Conservation (phyloP, 768 basidiomycete genomes). For the Mycena metata region DNA sequence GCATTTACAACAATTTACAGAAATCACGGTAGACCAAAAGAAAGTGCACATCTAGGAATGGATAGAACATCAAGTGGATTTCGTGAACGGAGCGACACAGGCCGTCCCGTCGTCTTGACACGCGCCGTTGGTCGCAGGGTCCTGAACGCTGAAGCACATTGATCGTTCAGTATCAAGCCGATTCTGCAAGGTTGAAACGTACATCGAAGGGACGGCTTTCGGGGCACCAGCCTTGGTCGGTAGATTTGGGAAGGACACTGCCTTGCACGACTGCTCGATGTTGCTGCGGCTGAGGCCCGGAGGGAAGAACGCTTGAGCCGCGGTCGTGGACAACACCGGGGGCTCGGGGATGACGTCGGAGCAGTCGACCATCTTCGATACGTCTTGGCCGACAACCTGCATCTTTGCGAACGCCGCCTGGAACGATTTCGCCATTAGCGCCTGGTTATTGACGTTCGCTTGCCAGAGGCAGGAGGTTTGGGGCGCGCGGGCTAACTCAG, state of each 20-base stretch:
- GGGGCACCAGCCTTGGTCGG: neutral
- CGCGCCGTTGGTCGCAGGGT: slow-evolving; percentile 9
- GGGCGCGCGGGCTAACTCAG: slow-evolving; percentile 16
- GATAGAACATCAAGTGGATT: too few species aligned
- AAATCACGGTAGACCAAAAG: too few species aligned
- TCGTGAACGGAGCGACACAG: too few species aligned
- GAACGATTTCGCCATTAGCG: slow-evolving; percentile 43
- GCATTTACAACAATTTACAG: too few species aligned
- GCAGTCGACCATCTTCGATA: slow-evolving; percentile 50
- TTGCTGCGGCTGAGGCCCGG: neutral
- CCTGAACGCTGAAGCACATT: neutral
- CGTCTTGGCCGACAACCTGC: slow-evolving; percentile 49
- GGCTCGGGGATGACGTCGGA: slow-evolving; percentile 49
- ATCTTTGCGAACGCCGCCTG: slow-evolving; percentile 51
- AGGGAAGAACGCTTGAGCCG: slow-evolving; percentile 35
- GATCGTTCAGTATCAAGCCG: neutral
- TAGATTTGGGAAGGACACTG: neutral
- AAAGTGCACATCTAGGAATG: too few species aligned
- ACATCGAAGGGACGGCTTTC: neutral
- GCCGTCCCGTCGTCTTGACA: too few species aligned
- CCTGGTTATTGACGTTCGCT: slow-evolving; percentile 40
- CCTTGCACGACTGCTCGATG: neutral
- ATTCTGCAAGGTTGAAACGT: neutral
- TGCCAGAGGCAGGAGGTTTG: slow-evolving; percentile 22
- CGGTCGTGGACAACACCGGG: slow-evolving; percentile 33